Evolutionary conservation across 306 rosid genomes (phyloP).

Genomic region (Cicer bijugum): DNA sequence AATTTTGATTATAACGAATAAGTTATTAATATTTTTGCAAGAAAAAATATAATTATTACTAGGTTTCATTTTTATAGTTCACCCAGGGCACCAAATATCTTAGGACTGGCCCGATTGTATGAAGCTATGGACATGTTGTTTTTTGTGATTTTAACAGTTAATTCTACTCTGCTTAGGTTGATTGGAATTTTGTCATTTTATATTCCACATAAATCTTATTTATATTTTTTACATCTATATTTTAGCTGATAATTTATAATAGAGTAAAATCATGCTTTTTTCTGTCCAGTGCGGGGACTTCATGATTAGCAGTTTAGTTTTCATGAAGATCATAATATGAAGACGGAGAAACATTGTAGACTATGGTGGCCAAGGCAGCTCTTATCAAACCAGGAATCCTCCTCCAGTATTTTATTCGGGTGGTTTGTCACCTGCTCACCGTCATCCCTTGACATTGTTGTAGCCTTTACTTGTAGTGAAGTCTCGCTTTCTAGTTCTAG

Average conservation of each 20-base stretch:
- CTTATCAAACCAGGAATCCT: conserved; percentile 52
- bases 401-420: conserved; percentile 67
- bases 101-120: neutral
- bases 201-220: conserved; percentile 23
- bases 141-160: conserved; percentile 1
- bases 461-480: conserved; percentile 65
- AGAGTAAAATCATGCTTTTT: conserved; percentile 34
- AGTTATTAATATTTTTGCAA: too few species aligned
- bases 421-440: conserved; percentile 78
- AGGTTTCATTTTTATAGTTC: too few species aligned
- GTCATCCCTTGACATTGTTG: conserved; percentile 72
- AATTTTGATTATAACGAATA: too few species aligned
- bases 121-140: neutral
- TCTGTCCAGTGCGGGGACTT: conserved; percentile 44
- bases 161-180: conserved; percentile 1
- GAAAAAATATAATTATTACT: too few species aligned
- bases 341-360: conserved; percentile 69
- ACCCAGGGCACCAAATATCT: too few species aligned
- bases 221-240: conserved; percentile 17
- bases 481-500: conserved; percentile 50
- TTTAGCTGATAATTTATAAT: conserved; percentile 10
- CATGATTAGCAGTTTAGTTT: conserved; percentile 35
- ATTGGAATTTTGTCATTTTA: neutral
- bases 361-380: conserved; percentile 95
- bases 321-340: conserved; percentile 46